Evolutionary conservation across 441 rosid genomes (phyloP), one percentile per base, ranked within the genome.

Genomic region (Erysimum cheiri): DNA sequence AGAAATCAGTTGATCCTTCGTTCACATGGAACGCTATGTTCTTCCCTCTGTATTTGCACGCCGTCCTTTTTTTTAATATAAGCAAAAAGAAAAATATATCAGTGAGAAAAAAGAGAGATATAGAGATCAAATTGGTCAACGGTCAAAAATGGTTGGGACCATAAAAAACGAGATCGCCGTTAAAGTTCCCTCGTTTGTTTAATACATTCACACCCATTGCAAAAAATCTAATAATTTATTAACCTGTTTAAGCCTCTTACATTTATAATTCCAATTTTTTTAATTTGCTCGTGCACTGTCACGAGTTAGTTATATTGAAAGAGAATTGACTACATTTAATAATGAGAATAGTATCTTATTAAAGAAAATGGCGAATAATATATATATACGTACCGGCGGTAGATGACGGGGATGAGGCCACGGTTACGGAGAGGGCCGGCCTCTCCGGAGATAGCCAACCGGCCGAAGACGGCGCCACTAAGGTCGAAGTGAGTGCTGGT

Each of bases 401-500:
- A 94, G 29, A 77, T 36, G 64, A 95, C 92, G 15, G 94, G 88
- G 67, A 95, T 67, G 67, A 75, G 86, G 29, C 98, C 99, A 65
- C 89, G 84, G 96, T 92, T 77, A 55, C 99, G 84, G 82, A 92
- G 95, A 72, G 62, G 89, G 13, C 80, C 78, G 37, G 71, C 54
- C 70, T 89, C 97, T 2, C 97, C 98, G 50, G 91, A 10, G 32
- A 92, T 73, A 29, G 97, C 98, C 86, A 95, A 82, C 5, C 89
- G 90, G 13, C 99, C 97, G 55, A 95, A 95, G 15, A 90, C 99
- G 1, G 98, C 85, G 26, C 97, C 99, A 41, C 99, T 94, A 54
- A 94, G 92, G 82, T 92, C 98, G 69, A 94, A 94, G 70, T 91
- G 98, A 66, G 86, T 80, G 70, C 62, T 78, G 17, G 94, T 94